Conservation (phyloP, 148 eudicot species). For the Camellia japonica region DNA sequence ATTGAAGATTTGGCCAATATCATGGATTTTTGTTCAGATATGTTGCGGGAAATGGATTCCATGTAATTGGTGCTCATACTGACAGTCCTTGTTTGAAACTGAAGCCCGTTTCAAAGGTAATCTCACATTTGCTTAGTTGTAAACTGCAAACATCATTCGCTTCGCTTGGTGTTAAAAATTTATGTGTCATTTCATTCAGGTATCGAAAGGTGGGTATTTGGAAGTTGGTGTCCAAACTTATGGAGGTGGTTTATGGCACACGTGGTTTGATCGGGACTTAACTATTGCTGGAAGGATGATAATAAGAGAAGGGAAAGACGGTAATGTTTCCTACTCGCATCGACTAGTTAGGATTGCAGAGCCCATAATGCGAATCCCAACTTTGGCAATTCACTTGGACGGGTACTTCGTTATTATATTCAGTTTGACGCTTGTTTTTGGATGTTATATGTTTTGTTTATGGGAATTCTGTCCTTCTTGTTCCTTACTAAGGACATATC, state of each 20-base stretch:
- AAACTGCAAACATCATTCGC: too few species aligned
- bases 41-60: slow-evolving; percentile 90
- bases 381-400: slow-evolving; percentile 94
- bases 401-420: slow-evolving; percentile 39
- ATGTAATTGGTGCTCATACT: slow-evolving; percentile 92
- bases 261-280: slow-evolving; percentile 97
- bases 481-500: background rate
- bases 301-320: slow-evolving; percentile 63
- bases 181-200: slow-evolving; percentile 30
- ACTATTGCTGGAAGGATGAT: slow-evolving; percentile 89
- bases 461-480: background rate
- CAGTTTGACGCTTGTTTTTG: background rate
- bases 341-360: slow-evolving; percentile 74
- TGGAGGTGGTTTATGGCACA: slow-evolving; percentile 97
- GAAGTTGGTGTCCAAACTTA: slow-evolving; percentile 93
- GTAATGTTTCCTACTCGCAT: slow-evolving; percentile 55
- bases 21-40: slow-evolving; percentile 42
- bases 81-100: slow-evolving; percentile 96
- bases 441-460: background rate
- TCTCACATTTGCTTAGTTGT: background rate
- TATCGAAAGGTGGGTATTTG: slow-evolving; percentile 80
- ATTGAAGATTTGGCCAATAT: background rate
- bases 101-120: slow-evolving; percentile 93
- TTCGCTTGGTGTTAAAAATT: too few species aligned
- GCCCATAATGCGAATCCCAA: slow-evolving; percentile 96